phyloP scores from a whole-genome alignment of 2,329 filamentous ascomycete species.

The Botrytis cinerea region DNA sequence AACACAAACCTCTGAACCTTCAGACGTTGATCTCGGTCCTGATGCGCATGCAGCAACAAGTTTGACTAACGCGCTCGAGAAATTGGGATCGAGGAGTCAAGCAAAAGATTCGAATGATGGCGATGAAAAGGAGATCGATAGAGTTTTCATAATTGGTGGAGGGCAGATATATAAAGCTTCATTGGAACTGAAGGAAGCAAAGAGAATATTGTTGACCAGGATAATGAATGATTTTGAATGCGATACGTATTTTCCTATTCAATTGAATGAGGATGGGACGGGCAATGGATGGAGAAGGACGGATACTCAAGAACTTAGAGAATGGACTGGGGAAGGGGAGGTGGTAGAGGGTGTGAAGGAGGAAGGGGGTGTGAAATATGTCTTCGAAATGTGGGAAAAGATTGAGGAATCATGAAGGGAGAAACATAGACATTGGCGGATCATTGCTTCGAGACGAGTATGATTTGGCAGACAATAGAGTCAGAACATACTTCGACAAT shows the following conservation, averaged over 20 bases:
- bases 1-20: background rate
- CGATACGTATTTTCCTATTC: conserved; percentile 72
- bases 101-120: background rate
- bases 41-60: conserved; percentile 11
- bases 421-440: too few relatives aligned
- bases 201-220: conserved; percentile 68
- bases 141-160: conserved; percentile 82
- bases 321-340: conserved; percentile 64
- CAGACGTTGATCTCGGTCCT: background rate
- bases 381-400: conserved; percentile 75
- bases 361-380: conserved; percentile 66
- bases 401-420: background rate
- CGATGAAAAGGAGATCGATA: background rate
- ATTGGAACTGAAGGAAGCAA: conserved; percentile 58
- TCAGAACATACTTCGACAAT: background rate
- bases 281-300: conserved; percentile 55
- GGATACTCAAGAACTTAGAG: conserved; percentile 55
- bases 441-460: background rate
- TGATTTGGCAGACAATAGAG: background rate
- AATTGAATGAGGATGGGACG: conserved; percentile 45
- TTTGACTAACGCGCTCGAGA: background rate
- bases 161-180: conserved; percentile 79
- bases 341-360: conserved; percentile 57
- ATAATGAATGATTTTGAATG: conserved; percentile 71
- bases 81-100: background rate